phyloP scores from a whole-genome alignment of 148 eudicot species.

The Amaranthus hypochondriacus region DNA sequence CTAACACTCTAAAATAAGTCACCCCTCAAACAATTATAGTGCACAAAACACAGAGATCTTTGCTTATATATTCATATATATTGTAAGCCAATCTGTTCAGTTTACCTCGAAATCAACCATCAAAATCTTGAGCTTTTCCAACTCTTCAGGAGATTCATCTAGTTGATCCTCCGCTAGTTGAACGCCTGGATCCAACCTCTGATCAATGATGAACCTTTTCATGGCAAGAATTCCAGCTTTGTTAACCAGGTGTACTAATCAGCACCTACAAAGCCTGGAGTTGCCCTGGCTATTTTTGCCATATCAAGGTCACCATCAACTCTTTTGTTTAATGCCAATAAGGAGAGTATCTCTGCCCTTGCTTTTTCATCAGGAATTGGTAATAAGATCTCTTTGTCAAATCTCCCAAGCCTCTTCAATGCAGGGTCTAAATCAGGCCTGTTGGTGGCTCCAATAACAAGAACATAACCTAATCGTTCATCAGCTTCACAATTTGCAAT shows the following conservation, averaged over 20 bases:
- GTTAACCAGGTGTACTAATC: conserved; percentile 59
- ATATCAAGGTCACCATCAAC: conserved; percentile 67
- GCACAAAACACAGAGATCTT: neutral
- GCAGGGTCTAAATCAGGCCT: conserved; percentile 88
- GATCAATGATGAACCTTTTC: conserved; percentile 62
- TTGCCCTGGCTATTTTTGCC: conserved; percentile 62
- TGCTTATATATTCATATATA: no score
- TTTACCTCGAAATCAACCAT: conserved; percentile 85
- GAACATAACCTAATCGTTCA: conserved; percentile 43
- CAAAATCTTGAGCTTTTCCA: conserved; percentile 51
- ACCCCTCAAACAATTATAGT: no score
- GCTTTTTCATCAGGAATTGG: conserved; percentile 85
- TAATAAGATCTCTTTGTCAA: conserved; percentile 70
- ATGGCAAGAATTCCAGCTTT: conserved; percentile 83
- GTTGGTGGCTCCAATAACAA: conserved; percentile 91
- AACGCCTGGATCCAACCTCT: conserved; percentile 32
- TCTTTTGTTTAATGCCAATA: conserved; percentile 44
- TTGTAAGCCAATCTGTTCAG: conserved; percentile 31
- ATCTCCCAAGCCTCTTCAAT: conserved; percentile 81
- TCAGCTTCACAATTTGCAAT: conserved; percentile 22
- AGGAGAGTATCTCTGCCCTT: conserved; percentile 67
- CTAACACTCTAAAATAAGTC: no score
- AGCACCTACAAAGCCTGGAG: conserved; percentile 95
- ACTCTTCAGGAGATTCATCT: conserved; percentile 51
- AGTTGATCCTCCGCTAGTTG: conserved; percentile 49